A percentile compares a stretch with the other conserved stretches of the same genome.
phyloP scores from a whole-genome alignment of 2,329 filamentous ascomycete species.

The Fusarium odoratissimum region DNA sequence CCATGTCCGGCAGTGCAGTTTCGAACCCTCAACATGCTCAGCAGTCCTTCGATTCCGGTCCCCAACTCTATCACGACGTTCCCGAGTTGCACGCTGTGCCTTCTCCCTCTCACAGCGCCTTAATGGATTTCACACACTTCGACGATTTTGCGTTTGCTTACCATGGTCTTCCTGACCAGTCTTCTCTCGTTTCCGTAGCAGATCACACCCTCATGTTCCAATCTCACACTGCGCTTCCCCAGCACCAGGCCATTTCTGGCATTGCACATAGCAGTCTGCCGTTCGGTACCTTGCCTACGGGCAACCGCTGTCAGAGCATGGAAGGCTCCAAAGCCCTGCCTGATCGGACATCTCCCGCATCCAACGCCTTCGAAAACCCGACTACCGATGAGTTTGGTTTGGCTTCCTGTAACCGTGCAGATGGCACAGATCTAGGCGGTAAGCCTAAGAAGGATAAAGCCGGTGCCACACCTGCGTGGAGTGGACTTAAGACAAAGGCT shows the following conservation, averaged over 20 bases:
- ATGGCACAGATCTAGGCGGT: slow-evolving; percentile 64
- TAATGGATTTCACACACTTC: slow-evolving; percentile 62
- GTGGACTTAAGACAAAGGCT: slow-evolving; percentile 87
- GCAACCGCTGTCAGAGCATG: slow-evolving; percentile 43
- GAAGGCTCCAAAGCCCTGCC: slow-evolving; percentile 60
- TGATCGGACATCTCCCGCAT: slow-evolving; percentile 56
- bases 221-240: slow-evolving; percentile 51
- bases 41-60: slow-evolving; percentile 40
- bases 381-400: slow-evolving; percentile 70
- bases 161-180: slow-evolving; percentile 55
- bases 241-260: slow-evolving; percentile 43
- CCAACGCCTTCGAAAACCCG: slow-evolving; percentile 63
- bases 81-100: slow-evolving; percentile 36
- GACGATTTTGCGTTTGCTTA: slow-evolving; percentile 65
- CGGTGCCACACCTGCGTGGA: slow-evolving; percentile 76
- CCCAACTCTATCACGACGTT: slow-evolving; percentile 42
- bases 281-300: slow-evolving; percentile 37
- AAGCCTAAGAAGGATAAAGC: slow-evolving; percentile 68
- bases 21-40: slow-evolving; percentile 48
- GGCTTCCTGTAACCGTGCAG: slow-evolving; percentile 57
- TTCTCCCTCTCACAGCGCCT: slow-evolving; percentile 38
- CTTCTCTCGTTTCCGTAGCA: slow-evolving; percentile 52
- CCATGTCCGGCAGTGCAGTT: slow-evolving; percentile 47
- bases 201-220: slow-evolving; percentile 49
- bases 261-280: slow-evolving; percentile 38